Base-by-base conservation (phyloP, 257 asterid genomes). In the Nicotiana attenuata region DNA sequence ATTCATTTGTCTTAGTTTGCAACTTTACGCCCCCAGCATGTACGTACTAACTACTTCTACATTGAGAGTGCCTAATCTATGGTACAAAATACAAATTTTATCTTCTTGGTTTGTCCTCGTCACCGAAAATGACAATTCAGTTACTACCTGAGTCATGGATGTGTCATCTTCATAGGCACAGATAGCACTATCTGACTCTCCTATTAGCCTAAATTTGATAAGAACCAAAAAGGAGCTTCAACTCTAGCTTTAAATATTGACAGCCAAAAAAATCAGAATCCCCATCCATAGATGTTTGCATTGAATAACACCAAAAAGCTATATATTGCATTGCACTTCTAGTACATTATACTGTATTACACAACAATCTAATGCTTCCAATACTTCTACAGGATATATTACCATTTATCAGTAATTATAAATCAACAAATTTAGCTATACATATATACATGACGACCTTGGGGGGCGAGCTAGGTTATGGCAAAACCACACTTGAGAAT, bases 141-240 rank as follows among this genome's bases (percentile, higher is more conserved):
- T 73, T 73, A 47, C 35, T 47, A 73, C 61, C 61, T 47, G 79
- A 47, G 79, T 73, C 61, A 73, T 73, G 61, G 61, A 73, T 73
- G 41, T 73, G 79, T 47, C 79, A 14, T 47, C 60, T 71, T 45
- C 57, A n/a, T 41, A 38, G 10, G 47, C 9, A 7, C 7, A 38
- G 3, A 7, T 38, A 69, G 11, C 33, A 26, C 38, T 64, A 38
- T 11, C 78, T 41, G 20, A 71, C 77, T 11, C 59, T 20, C 20
- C 50, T 8, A 65, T 31, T 3, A 6, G 73, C 50, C 29, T 65
- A 65, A 65, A 6, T 65, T 31, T 29, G 35, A 45, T 19, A 71
- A 71, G 14, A 71, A 71, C 24, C 61, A 73, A 73, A 47, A 13
- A 17, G 15, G n/a, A n/a, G n/a, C n/a, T n/a, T n/a, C n/a, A 73